These are phyloP conservation scores for Trypanosoma boissoni DNA, from an alignment of 208 protist species.

Conservation along the genomic window DNA sequence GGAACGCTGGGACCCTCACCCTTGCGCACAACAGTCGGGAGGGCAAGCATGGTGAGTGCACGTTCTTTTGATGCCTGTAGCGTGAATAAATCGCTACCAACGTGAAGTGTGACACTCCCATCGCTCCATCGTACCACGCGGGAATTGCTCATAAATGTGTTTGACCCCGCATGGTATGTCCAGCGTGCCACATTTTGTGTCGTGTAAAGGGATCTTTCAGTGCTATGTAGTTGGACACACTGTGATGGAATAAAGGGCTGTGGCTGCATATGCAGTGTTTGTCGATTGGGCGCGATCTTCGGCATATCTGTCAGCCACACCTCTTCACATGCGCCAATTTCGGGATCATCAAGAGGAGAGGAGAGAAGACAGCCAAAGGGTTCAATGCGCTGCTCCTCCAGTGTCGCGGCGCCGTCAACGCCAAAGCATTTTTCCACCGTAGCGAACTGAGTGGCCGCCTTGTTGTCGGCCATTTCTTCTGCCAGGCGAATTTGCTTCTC, in stretches of 20 bases:
- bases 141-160: slow-evolving; percentile 69
- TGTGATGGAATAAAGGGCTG: slow-evolving; percentile 55
- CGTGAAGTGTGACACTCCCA: slow-evolving; percentile 73
- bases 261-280: slow-evolving; percentile 82
- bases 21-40: slow-evolving; percentile 36
- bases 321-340: slow-evolving; percentile 22
- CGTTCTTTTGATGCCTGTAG: slow-evolving; percentile 50
- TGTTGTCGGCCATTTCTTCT: slow-evolving; percentile 25
- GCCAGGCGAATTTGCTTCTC: slow-evolving; percentile 29
- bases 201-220: slow-evolving; percentile 71
- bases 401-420: slow-evolving; percentile 30
- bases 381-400: slow-evolving; percentile 32
- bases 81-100: slow-evolving; percentile 65
- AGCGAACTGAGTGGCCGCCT: slow-evolving; percentile 15
- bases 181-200: slow-evolving; percentile 83
- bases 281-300: slow-evolving; percentile 72
- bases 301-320: slow-evolving; percentile 87
- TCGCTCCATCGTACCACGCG: slow-evolving; percentile 86
- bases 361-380: slow-evolving; percentile 49
- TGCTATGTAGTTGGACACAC: slow-evolving; percentile 56
- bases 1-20: slow-evolving; percentile 42
- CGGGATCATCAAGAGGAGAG: slow-evolving; percentile 19
- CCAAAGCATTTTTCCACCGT: slow-evolving; percentile 65
- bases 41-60: slow-evolving; percentile 58
- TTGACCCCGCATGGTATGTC: slow-evolving; percentile 33